These are phyloP conservation scores for Coemansia sp. DNA, from an alignment of 192 early-diverging fungal genomes.

Conservation along the genomic window DNA sequence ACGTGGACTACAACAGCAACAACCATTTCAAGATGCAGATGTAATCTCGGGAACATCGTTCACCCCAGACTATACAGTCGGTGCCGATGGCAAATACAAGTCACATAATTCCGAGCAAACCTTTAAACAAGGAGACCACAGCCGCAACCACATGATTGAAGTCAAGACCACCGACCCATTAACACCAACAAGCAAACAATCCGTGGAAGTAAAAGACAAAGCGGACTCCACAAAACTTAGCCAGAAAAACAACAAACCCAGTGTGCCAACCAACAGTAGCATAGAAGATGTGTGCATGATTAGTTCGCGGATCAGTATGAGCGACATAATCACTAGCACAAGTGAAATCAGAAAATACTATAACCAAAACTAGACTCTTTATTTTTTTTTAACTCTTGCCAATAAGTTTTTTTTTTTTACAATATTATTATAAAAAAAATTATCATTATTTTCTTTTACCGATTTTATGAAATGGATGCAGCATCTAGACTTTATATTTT, in stretches of 20 bases:
- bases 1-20: neutral
- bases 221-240: neutral
- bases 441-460: neutral
- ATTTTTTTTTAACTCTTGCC: neutral
- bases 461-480: too few relatives aligned
- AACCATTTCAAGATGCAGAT: neutral
- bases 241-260: neutral
- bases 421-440: neutral
- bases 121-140: too few relatives aligned
- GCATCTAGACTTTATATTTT: neutral
- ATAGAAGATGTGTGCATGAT: too few relatives aligned
- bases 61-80: neutral
- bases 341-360: constrained; percentile 1
- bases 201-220: neutral
- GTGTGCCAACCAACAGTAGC: neutral
- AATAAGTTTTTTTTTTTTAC: neutral
- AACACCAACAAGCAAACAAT: neutral
- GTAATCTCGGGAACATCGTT: neutral
- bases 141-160: constrained; percentile 4
- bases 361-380: neutral
- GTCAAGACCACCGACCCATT: constrained; percentile 3
- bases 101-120: too few relatives aligned
- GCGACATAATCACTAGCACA: constrained; percentile 1
- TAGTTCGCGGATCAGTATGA: constrained; percentile 1
- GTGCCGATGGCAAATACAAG: neutral